Conservation (phyloP, 345 rosid genomes). For the Euphorbia lathyris region DNA sequence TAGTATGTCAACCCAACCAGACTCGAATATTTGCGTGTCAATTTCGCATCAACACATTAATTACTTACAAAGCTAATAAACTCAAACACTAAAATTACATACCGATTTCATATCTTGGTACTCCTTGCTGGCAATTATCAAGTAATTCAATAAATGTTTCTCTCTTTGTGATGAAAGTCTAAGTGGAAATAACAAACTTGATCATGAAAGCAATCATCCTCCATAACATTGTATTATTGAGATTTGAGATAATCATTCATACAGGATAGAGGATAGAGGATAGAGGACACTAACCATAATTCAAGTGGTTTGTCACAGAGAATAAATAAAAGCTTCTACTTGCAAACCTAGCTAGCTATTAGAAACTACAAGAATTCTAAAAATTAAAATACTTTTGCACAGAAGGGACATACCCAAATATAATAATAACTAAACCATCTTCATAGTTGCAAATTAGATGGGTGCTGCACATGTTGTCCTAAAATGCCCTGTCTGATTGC, state of each 20-base stretch:
- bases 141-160: too few relatives aligned
- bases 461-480: conserved; percentile 99
- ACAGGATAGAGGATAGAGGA: conserved; percentile 7
- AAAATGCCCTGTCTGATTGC: conserved; percentile 98
- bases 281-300: background rate
- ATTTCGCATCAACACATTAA: too few relatives aligned
- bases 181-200: too few relatives aligned
- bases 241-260: conserved; percentile 3
- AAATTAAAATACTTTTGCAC: conserved; percentile 25
- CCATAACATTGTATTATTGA: conserved; percentile 10
- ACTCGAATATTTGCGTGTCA: too few relatives aligned
- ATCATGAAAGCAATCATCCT: conserved; percentile 1
- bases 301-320: background rate
- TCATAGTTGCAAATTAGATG: conserved; percentile 36
- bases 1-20: too few relatives aligned
- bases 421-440: conserved; percentile 1
- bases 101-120: too few relatives aligned
- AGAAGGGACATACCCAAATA: conserved; percentile 21
- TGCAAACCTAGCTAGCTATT: conserved; percentile 24
- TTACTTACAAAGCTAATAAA: too few relatives aligned
- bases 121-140: too few relatives aligned
- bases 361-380: conserved; percentile 13
- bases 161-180: too few relatives aligned
- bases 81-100: too few relatives aligned
- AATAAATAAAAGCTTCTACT: conserved; percentile 19